Evolutionary conservation across 441 rosid species (phyloP), one percentile per base, ranked within the genome.

Genomic region (Melastoma candidum): DNA sequence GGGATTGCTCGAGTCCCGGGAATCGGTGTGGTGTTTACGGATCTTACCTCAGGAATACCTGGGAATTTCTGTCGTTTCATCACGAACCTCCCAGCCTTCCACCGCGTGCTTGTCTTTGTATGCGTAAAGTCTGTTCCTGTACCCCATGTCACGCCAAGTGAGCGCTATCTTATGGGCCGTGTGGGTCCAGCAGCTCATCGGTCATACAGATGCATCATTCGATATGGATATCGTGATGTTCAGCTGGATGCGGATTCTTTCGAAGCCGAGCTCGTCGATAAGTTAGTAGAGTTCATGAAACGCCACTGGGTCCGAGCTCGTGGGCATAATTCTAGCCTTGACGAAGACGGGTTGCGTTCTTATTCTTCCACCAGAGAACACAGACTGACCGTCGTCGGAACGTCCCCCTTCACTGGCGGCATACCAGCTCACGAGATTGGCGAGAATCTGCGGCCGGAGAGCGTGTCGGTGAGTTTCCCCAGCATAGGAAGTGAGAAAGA

Each of bases 21-120:
- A 17, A 83, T 89, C 10, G 97, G 97, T 46, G 48, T 94, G 56
- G 95, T 94, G 61, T 89, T 87, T 75, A 82, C 95, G 0, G 90
- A 89, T 57, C 84, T 94, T 54, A 87, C 82, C 47, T 81, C 97
- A 0, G 97, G 99, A 29, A 82, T 94, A 58, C 97, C 99, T 0
- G 99, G 96, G 0, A 87, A 85, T 74, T 89, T 94, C 83, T 82
- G 90, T 9, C 97, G 89, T 61, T 94, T 94, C 17, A 95, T 94
- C 56, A 90, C 99, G 39, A 94, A 94, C 71, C 96, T 94, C 58
- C 99, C 97, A n/a, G 97, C 99, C 3, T 89, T 84, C 69, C 99
- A 94, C 63, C 85, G 88, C 5, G 64, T 84, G 47, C 89, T 94
- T 2, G 94, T 94, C 25, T 85, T 94, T 14, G 93, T 90, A 61